These are phyloP conservation scores for Coniochaeta pulveracea DNA, from an alignment of 2,329 filamentous ascomycete species.

Conservation along the genomic window DNA sequence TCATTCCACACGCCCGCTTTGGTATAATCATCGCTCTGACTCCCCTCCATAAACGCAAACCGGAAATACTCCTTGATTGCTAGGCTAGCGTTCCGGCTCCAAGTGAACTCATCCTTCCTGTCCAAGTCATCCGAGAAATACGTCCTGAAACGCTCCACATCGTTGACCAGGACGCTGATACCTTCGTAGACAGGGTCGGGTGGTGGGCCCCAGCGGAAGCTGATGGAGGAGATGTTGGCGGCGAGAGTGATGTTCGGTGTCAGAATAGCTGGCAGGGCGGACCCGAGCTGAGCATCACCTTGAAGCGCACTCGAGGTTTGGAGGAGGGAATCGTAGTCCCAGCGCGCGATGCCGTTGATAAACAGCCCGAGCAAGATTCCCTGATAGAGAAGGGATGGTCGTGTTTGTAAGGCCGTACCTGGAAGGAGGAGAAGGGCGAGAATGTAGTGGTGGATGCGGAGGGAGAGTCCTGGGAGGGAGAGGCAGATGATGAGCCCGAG, in stretches of 20 bases:
- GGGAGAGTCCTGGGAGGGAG: slow-evolving; percentile 42
- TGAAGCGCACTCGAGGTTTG: slow-evolving; percentile 54
- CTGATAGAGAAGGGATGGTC: slow-evolving; percentile 58
- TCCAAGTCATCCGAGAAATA: slow-evolving; percentile 50
- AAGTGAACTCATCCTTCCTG: slow-evolving; percentile 38
- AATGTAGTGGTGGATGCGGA: slow-evolving; percentile 69
- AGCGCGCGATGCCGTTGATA: slow-evolving; percentile 65
- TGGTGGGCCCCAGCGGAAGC: slow-evolving; percentile 41
- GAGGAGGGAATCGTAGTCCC: slow-evolving; percentile 64
- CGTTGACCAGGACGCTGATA: slow-evolving; percentile 71
- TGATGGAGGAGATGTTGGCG: slow-evolving; percentile 49
- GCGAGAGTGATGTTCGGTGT: slow-evolving; percentile 34
- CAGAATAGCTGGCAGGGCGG: slow-evolving; percentile 44
- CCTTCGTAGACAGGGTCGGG: slow-evolving; percentile 52
- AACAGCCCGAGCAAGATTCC: slow-evolving; percentile 64
- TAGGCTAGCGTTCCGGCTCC: slow-evolving; percentile 37
- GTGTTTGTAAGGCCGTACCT: slow-evolving; percentile 59
- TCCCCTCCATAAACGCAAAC: slow-evolving; percentile 63
- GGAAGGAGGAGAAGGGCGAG: slow-evolving; percentile 59
- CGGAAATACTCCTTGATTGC: slow-evolving; percentile 60
- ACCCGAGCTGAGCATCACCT: slow-evolving; percentile 36
- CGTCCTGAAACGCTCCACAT: slow-evolving; percentile 69
- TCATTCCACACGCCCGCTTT: slow-evolving; percentile 60
- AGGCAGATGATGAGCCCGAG: slow-evolving; percentile 41
- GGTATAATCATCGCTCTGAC: slow-evolving; percentile 56